These are phyloP conservation scores for Fraxinus sp. DNA, from an alignment of 305 asterid genomes.

Conservation along the genomic window DNA sequence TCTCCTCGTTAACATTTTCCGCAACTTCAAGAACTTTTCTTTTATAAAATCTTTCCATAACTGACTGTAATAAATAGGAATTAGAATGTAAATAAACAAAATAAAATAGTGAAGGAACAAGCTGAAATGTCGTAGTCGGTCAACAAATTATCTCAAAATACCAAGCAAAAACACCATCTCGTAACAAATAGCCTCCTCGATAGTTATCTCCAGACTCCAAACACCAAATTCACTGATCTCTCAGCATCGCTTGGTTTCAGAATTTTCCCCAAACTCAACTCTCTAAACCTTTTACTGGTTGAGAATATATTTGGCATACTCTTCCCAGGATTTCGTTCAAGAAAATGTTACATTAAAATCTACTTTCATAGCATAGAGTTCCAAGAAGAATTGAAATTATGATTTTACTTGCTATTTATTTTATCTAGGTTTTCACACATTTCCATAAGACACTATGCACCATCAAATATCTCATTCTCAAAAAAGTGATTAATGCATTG, in stretches of 20 bases:
- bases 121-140: neutral
- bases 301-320: neutral
- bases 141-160: neutral
- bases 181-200: neutral
- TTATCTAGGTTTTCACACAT: neutral
- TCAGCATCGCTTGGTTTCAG: neutral
- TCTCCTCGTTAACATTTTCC: too few species aligned
- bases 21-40: too few species aligned
- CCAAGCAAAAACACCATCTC: neutral
- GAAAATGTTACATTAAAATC: neutral
- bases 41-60: too few species aligned
- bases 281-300: neutral
- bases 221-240: neutral
- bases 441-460: neutral
- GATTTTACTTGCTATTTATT: neutral
- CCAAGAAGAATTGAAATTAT: neutral
- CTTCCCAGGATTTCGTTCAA: neutral
- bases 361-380: neutral
- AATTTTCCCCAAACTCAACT: neutral
- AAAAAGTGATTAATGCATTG: neutral
- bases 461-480: neutral
- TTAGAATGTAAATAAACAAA: too few species aligned
- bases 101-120: neutral
- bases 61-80: too few species aligned
- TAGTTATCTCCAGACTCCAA: too few species aligned